Conservation (phyloP, 345 rosid genomes). For the Dipteronia dyeriana region DNA sequence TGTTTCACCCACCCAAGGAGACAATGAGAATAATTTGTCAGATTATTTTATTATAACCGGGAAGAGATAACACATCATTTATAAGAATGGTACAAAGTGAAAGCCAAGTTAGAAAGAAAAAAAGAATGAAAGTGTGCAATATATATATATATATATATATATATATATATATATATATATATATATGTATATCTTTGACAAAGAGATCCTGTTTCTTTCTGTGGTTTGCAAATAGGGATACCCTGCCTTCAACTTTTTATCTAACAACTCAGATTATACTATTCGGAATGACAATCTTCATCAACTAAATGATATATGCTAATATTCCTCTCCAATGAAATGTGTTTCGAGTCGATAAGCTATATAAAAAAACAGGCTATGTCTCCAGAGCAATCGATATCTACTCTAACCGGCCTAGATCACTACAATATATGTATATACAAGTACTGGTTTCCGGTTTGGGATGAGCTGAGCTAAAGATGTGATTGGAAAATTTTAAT, state of each 20-base stretch:
- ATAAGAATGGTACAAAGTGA: background rate
- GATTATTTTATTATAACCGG: background rate
- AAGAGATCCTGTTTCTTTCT: slow-evolving; percentile 2
- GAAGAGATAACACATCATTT: too few relatives aligned
- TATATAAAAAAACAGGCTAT: background rate
- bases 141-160: too few relatives aligned
- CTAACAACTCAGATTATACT: background rate
- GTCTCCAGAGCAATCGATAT: background rate
- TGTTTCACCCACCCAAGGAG: background rate
- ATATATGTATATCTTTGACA: slow-evolving; percentile 3
- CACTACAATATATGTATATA: background rate
- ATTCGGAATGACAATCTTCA: background rate
- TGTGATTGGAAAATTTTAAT: background rate
- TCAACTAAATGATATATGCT: background rate
- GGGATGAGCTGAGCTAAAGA: background rate
- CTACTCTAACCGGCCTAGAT: too few relatives aligned
- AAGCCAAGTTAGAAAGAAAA: background rate
- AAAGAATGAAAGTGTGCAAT: background rate
- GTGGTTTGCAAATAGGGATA: background rate
- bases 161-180: too few relatives aligned
- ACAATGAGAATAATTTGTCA: background rate
- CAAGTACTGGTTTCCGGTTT: background rate
- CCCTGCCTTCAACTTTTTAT: background rate
- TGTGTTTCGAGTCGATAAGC: background rate
- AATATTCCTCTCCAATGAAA: background rate